Base-by-base conservation (phyloP, 2,329 filamentous ascomycete genomes). In the Aspergillus sp. region DNA sequence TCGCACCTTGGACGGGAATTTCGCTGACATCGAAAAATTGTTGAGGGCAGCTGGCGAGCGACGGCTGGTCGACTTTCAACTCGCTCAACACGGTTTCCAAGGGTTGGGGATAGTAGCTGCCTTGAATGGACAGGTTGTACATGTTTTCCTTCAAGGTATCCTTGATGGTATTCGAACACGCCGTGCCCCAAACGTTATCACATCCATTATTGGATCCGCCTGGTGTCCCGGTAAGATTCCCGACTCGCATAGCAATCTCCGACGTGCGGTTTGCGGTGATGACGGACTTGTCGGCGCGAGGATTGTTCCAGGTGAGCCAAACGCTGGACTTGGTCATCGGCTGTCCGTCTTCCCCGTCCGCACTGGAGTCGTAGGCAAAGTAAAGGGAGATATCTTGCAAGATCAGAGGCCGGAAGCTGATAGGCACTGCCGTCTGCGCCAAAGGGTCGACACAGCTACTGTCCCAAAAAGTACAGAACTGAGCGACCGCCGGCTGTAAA, bases 321-420 rank as follows among this genome's bases (percentile, higher is more conserved):
- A 51, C 61, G 16, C 49, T 48, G 13, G 51, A 47, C 38, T 61
- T 61, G 27, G 52, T 53, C 48, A 58, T 56, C 1, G 54, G 53
- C 3, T 45, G 49, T 22, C 50, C 42, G 24, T 47, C 53, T 32
- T 53, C 55, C 2, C 54, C 53, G 2, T 42, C 46, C 1, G 42
- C 30, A 26, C 47, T 50, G 25, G 53, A 52, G 34, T 61, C 58
- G 35, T 53, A 61, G 8, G 41, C 48, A 33, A 60, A 61, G 26
- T 48, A 60, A 17, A 61, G 44, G 29, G 44, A 50, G 28, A 61
- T 43, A 4, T 51, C 43, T 13, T 52, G 43, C 13, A 47, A 34
- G 32, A 60, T 57, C 8, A 61, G 48, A 27, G 57, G 54, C n/a
- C 47, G 40, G 27, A 61, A 57, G 4, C 41, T 36, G 28, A 61